These are phyloP conservation scores for Xerocomellus chrysenteron DNA, from an alignment of 768 basidiomycete genomes.

Conservation along the genomic window DNA sequence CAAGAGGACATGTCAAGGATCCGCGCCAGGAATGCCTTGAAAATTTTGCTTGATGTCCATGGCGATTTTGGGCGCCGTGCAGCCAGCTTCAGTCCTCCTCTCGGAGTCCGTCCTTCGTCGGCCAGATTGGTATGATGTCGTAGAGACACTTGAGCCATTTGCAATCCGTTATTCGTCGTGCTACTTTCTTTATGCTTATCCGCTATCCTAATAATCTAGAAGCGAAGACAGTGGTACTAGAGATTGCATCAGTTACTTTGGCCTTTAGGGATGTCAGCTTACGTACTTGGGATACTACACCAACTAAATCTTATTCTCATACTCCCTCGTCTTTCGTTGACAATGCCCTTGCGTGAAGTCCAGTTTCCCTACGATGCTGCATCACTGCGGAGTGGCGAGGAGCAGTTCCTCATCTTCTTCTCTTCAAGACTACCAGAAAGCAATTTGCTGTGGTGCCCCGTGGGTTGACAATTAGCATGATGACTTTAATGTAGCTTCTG, in stretches of 20 bases:
- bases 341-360: conserved; percentile 53
- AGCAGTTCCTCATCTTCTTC: conserved; percentile 66
- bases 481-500: not conserved
- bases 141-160: not conserved
- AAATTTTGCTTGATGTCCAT: conserved; percentile 85
- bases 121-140: conserved; percentile 20
- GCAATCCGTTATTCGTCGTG: not conserved
- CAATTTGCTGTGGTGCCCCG: conserved; percentile 64
- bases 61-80: conserved; percentile 79
- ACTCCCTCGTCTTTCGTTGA: not conserved
- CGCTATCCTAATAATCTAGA: conserved; percentile 21
- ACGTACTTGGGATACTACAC: conserved; percentile 3
- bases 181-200: conserved; percentile 11
- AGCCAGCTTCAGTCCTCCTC: conserved; percentile 32
- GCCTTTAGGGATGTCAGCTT: conserved; percentile 1
- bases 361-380: conserved; percentile 34
- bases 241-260: not conserved
- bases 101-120: conserved; percentile 19
- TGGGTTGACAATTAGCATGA: conserved; percentile 33
- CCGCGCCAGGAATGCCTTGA: conserved; percentile 92
- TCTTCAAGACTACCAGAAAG: conserved; percentile 59
- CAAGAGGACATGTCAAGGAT: conserved; percentile 85
- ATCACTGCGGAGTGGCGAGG: conserved; percentile 42
- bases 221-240: conserved; percentile 7
- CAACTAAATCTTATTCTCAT: not conserved